Percentiles rank a stretch among this genome's conserved stretches.
Evolutionary conservation across 1,284 basidiomycete genomes (phyloP).

Genomic region (Cystobasidiaceae sp.): DNA sequence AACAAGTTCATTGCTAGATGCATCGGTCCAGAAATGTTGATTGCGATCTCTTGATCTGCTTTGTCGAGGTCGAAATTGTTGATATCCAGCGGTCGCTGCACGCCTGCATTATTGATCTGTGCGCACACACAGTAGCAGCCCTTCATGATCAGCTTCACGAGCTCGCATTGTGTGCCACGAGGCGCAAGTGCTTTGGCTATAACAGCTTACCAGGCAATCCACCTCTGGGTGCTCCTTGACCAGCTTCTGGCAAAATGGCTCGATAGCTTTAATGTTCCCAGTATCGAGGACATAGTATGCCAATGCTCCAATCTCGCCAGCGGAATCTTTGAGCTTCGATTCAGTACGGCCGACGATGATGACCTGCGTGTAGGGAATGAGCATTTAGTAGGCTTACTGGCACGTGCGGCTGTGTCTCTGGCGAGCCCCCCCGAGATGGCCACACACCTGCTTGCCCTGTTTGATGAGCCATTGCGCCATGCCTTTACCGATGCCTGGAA

Average conservation of each 20-base stretch:
- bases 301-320: slow-evolving; percentile 43
- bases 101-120: slow-evolving; percentile 49
- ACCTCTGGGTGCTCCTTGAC: slow-evolving; percentile 47
- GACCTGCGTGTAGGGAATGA: slow-evolving; percentile 35
- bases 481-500: slow-evolving; percentile 42
- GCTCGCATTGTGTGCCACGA: background rate
- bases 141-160: background rate
- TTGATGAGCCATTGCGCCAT: slow-evolving; percentile 47
- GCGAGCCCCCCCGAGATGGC: background rate
- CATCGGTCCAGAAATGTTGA: slow-evolving; percentile 43
- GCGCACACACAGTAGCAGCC: background rate
- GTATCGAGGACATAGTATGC: slow-evolving; percentile 48
- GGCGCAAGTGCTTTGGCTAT: background rate
- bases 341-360: slow-evolving; percentile 48
- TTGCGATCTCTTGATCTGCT: slow-evolving; percentile 42
- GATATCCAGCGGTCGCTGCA: slow-evolving; percentile 44
- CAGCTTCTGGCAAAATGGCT: slow-evolving; percentile 44
- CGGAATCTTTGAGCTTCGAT: slow-evolving; percentile 43
- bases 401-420: background rate
- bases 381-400: background rate
- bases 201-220: slow-evolving; percentile 43
- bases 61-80: slow-evolving; percentile 41
- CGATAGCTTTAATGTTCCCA: slow-evolving; percentile 43
- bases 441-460: slow-evolving; percentile 43
- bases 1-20: slow-evolving; percentile 42